Percentiles rank a stretch among this genome's conserved stretches.
These are phyloP conservation scores for Curvularia eragrostidis DNA, from an alignment of 2,329 filamentous ascomycete genomes.

Conservation along the genomic window DNA sequence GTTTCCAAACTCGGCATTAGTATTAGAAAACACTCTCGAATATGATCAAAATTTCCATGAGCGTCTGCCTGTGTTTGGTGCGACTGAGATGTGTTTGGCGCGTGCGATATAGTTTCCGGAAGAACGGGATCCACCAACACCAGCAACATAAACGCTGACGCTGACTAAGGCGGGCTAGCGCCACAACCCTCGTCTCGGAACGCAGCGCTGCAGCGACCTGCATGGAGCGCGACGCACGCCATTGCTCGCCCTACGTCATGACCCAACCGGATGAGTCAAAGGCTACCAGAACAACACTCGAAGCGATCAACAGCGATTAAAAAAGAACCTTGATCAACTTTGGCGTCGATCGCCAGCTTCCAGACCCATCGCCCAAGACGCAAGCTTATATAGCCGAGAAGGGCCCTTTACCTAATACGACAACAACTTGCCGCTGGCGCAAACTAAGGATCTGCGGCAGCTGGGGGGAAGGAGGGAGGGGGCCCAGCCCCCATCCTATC, in stretches of 20 bases:
- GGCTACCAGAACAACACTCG: background rate
- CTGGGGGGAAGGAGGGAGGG: too few relatives aligned
- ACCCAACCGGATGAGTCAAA: background rate
- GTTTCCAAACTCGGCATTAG: constrained; percentile 11
- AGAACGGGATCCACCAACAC: background rate
- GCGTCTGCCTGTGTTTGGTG: background rate
- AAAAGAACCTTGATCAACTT: background rate
- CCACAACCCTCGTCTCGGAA: background rate
- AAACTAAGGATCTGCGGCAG: background rate
- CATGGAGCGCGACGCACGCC: background rate
- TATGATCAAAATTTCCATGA: constrained; percentile 1
- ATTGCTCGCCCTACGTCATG: background rate
- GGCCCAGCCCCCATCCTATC: too few relatives aligned
- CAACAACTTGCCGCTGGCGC: too few relatives aligned
- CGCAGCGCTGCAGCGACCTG: background rate
- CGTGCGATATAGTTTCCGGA: background rate
- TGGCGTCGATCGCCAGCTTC: constrained; percentile 4
- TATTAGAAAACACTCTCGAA: constrained; percentile 3
- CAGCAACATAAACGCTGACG: too few relatives aligned
- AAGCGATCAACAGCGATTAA: background rate
- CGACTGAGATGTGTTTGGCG: background rate
- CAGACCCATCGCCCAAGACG: constrained; percentile 10
- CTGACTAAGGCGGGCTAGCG: background rate
- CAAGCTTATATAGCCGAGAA: too few relatives aligned
- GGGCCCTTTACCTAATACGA: too few relatives aligned